Evolutionary conservation across 179 eudicot species (phyloP).

Genomic region (Gypsophila paniculata): DNA sequence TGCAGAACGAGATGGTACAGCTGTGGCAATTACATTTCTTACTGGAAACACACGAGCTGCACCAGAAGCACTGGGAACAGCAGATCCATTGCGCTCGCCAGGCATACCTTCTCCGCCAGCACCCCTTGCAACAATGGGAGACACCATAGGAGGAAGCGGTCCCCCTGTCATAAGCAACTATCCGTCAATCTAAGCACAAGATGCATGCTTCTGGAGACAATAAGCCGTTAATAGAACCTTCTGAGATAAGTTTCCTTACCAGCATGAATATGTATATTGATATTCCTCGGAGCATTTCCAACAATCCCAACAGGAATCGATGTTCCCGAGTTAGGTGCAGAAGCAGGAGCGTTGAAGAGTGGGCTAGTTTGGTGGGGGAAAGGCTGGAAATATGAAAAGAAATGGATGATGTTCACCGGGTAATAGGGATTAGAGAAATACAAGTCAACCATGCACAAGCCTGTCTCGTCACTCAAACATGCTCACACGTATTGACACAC

Average conservation of each 20-base stretch:
- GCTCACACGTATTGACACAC: background rate
- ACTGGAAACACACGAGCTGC: constrained; percentile 36
- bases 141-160: constrained; percentile 36
- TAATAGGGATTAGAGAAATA: background rate
- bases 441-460: background rate
- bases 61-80: constrained; percentile 43
- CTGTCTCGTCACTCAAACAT: background rate
- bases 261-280: constrained; percentile 87
- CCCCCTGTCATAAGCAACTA: constrained; percentile 31
- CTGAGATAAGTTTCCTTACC: constrained; percentile 39
- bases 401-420: background rate
- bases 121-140: constrained; percentile 63
- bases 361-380: constrained; percentile 77
- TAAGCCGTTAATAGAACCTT: background rate
- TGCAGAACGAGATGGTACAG: constrained; percentile 45
- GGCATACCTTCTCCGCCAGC: constrained; percentile 51
- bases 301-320: constrained; percentile 55
- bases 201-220: background rate
- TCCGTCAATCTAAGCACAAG: constrained; percentile 5
- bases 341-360: constrained; percentile 51
- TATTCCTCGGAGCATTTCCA: constrained; percentile 61
- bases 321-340: constrained; percentile 39
- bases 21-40: constrained; percentile 49
- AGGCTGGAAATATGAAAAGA: constrained; percentile 49
- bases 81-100: constrained; percentile 40